These are phyloP conservation scores for Candida rishiriensis DNA, from an alignment of 805 yeast species.

Conservation along the genomic window DNA sequence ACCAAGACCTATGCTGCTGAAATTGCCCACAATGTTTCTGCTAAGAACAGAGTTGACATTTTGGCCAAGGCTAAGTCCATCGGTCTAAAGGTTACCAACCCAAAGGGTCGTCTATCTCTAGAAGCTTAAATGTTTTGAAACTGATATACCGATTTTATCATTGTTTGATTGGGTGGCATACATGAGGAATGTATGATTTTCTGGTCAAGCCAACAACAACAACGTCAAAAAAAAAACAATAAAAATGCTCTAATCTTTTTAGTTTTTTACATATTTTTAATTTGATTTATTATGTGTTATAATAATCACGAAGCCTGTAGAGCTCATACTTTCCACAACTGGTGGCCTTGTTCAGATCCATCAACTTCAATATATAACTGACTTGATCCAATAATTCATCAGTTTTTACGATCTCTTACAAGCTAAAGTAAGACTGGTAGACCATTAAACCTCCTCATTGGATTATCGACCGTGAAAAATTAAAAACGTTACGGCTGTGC, in stretches of 20 bases:
- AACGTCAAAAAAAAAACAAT: background rate
- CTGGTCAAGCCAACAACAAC: background rate
- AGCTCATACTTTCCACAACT: too few species aligned
- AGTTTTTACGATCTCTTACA: too few species aligned
- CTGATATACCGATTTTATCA: background rate
- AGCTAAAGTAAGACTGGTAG: too few species aligned
- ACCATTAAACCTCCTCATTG: too few species aligned
- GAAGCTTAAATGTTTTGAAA: constrained; percentile 67
- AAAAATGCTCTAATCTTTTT: background rate
- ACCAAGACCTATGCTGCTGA: constrained; percentile 99
- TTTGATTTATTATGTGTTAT: constrained; percentile 11
- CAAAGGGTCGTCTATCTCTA: constrained; percentile 96
- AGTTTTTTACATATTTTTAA: background rate
- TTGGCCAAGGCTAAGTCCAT: constrained; percentile 96
- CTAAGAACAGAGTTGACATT: constrained; percentile 96
- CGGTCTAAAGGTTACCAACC: constrained; percentile 98
- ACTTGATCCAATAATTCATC: too few species aligned
- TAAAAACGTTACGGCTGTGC: too few species aligned
- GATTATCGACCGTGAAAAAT: too few species aligned
- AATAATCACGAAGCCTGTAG: too few species aligned
- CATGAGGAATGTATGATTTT: too few species aligned
- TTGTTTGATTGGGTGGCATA: too few species aligned
- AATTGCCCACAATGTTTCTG: constrained; percentile 97
- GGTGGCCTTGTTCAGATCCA: too few species aligned
- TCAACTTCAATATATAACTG: too few species aligned